Evolutionary conservation across 2,329 filamentous ascomycete genomes (phyloP).

Genomic region (Atkinsonella hypoxylon): DNA sequence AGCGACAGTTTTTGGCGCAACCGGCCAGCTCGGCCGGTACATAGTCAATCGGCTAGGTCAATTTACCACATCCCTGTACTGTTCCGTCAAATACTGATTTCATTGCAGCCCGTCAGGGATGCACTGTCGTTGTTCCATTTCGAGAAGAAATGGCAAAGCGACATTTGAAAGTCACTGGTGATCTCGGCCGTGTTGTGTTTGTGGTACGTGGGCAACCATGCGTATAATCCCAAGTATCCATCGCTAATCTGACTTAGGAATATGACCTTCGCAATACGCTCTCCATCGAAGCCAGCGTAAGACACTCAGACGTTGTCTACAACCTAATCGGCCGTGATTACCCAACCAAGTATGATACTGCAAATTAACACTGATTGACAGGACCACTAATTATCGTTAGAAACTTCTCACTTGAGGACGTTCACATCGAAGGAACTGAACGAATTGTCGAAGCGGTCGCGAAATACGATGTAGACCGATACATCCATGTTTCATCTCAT

Average conservation of each 20-base stretch:
- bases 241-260: conserved; percentile 45
- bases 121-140: conserved; percentile 85
- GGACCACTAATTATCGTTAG: conserved; percentile 30
- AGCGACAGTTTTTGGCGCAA: conserved; percentile 94
- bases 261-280: conserved; percentile 89
- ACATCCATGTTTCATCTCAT: conserved; percentile 92
- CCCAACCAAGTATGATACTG: conserved; percentile 72
- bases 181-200: conserved; percentile 81
- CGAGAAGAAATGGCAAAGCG: conserved; percentile 97
- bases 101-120: conserved; percentile 69
- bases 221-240: background rate
- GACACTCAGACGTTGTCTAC: conserved; percentile 95
- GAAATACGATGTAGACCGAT: conserved; percentile 96
- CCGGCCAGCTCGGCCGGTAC: conserved; percentile 88
- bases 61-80: conserved; percentile 7
- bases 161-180: conserved; percentile 91
- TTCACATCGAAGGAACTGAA: conserved; percentile 84
- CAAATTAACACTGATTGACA: background rate
- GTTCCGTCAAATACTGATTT: background rate
- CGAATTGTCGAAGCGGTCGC: conserved; percentile 88
- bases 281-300: conserved; percentile 91
- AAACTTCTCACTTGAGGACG: conserved; percentile 88
- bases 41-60: conserved; percentile 87
- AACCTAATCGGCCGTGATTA: conserved; percentile 92
- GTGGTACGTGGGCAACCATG: conserved; percentile 40